These are phyloP conservation scores for Kodamaea nitidulidarum DNA, from an alignment of 805 yeast genomes.

Conservation along the genomic window DNA sequence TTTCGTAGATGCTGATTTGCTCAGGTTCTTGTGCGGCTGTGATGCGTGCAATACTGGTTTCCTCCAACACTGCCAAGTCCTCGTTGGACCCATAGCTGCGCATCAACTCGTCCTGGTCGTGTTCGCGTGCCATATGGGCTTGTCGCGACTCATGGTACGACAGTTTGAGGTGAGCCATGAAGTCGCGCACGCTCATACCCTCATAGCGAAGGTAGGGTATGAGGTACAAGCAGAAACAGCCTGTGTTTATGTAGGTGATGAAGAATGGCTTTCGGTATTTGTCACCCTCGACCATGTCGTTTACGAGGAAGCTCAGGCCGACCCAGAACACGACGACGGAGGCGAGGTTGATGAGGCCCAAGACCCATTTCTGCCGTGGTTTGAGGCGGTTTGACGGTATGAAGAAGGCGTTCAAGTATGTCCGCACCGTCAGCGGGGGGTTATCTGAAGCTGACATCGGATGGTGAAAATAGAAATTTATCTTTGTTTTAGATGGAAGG, in stretches of 20 bases:
- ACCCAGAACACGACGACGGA: slow-evolving; percentile 90
- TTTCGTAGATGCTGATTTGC: slow-evolving; percentile 51
- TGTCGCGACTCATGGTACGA: slow-evolving; percentile 19
- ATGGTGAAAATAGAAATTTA: not conserved
- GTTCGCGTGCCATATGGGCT: slow-evolving; percentile 12
- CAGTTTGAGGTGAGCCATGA: slow-evolving; percentile 18
- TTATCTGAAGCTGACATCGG: slow-evolving; percentile 1
- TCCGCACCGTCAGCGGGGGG: slow-evolving; percentile 5
- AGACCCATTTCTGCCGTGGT: slow-evolving; percentile 54
- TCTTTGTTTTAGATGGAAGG: too few species aligned
- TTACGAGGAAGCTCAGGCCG: slow-evolving; percentile 78
- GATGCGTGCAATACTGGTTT: slow-evolving; percentile 6
- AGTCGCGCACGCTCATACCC: slow-evolving; percentile 18
- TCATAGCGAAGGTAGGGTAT: slow-evolving; percentile 49
- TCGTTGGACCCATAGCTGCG: slow-evolving; percentile 22
- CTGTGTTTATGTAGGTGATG: slow-evolving; percentile 88
- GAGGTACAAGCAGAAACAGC: slow-evolving; percentile 75
- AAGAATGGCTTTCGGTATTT: slow-evolving; percentile 84
- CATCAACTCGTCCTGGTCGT: slow-evolving; percentile 24
- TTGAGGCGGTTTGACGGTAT: slow-evolving; percentile 22
- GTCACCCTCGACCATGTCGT: slow-evolving; percentile 64
- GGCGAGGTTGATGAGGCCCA: slow-evolving; percentile 70
- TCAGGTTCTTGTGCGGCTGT: slow-evolving; percentile 1
- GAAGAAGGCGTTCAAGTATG: slow-evolving; percentile 17
- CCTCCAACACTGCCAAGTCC: slow-evolving; percentile 14